These are phyloP conservation scores for Pythium insidiosum DNA, from an alignment of 352 stramenopile genomes.

Conservation along the genomic window DNA sequence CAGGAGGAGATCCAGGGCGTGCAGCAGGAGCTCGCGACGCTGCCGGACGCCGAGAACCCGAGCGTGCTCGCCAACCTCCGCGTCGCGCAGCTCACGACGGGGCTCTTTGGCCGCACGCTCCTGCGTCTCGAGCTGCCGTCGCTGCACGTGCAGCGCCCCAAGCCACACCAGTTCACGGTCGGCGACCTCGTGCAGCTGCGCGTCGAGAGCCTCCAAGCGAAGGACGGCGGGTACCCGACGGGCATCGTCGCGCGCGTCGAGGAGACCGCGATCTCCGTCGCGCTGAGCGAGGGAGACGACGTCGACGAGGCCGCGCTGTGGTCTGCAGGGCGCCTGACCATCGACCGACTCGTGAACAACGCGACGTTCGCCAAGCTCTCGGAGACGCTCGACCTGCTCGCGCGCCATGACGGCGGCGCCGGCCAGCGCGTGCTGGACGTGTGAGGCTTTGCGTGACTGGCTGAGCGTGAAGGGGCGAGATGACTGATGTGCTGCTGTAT, in stretches of 20 bases:
- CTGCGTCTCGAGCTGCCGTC: constrained; percentile 45
- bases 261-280: constrained; percentile 50
- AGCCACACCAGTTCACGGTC: constrained; percentile 76
- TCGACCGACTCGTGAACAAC: constrained; percentile 84
- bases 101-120: constrained; percentile 61
- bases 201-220: constrained; percentile 11
- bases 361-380: constrained; percentile 76
- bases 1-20: constrained; percentile 51
- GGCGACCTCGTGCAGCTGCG: constrained; percentile 80
- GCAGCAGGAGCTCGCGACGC: constrained; percentile 41
- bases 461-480: no score
- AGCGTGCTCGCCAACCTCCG: constrained; percentile 53
- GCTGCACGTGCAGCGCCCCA: constrained; percentile 27
- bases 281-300: constrained; percentile 41
- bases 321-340: constrained; percentile 22
- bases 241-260: constrained; percentile 62
- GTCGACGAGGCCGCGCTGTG: constrained; percentile 41
- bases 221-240: constrained; percentile 23
- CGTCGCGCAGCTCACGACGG: constrained; percentile 32
- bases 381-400: constrained; percentile 49
- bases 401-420: constrained; percentile 48
- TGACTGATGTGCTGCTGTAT: no score
- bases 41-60: constrained; percentile 51
- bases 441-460: constrained; percentile 15
- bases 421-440: constrained; percentile 62